Evolutionary conservation across 2,329 filamentous ascomycete species (phyloP), one percentile per base, ranked within the genome.

Genomic region (Fusarium devonianum): DNA sequence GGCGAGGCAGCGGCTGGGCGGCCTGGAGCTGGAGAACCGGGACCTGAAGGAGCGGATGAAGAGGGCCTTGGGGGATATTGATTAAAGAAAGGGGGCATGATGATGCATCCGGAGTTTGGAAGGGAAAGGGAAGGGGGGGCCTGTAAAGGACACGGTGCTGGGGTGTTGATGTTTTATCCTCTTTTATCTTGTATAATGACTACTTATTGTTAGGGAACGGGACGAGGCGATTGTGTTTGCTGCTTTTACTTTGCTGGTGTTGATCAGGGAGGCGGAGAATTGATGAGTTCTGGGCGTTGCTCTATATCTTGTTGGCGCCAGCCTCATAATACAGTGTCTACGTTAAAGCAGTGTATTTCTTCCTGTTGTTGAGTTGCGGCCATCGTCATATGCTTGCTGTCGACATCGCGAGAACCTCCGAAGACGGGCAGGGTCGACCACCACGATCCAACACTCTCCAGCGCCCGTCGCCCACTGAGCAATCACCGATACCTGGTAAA

Each of bases 1-100:
- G 17, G 93, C 93, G 19, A 78, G 90, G 44, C 88, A 92, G 74
- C 78, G 93, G 41, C 74, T 96, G 1, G 87, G 91, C 49, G 88
- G 92, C 53, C 81, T 88, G n/a, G 82, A 86, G 67, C 76, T 81
- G 43, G 87, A 92, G 74, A 91, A 91, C 66, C 82, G 87, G 59
- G 84, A 89, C 58, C 72, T 94, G 52, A 78, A 83, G 48, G 79
- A 80, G 12, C 80, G 86, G 71, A 73, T 92, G 48, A 86, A 71
- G 58, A 64, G 74, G 51, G 63, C 53, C 53, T 49, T 46, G 37
- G 63, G 38, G 35, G 56, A 69, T 23, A 36, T 60, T 16, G 68
- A 67, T 41, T 69, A 54, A 48, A 43, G 39, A 23, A 43, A 34
- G 21, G 28, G 53, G 40, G 38, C 38, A 38, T 44, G 23, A 40